Conservation (phyloP, 352 stramenopile species). For the Halophytophthora polymorphica region DNA sequence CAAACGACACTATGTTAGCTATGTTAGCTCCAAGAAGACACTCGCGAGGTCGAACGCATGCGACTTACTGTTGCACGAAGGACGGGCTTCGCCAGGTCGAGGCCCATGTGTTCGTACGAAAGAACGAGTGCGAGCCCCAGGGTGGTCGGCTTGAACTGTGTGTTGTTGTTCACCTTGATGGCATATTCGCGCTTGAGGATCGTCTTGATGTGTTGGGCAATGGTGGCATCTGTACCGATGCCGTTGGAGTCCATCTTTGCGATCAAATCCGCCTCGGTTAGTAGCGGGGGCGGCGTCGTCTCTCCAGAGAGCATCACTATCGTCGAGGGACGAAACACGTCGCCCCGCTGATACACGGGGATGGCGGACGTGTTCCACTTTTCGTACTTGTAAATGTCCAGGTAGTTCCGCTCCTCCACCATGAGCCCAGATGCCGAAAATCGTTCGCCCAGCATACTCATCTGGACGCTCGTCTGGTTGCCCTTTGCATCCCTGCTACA, state of each 20-base stretch:
- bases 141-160: slow-evolving; percentile 93
- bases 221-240: slow-evolving; percentile 95
- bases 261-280: slow-evolving; percentile 93
- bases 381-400: slow-evolving; percentile 96
- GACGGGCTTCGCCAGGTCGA: slow-evolving; percentile 95
- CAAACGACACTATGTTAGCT: slow-evolving; percentile 10
- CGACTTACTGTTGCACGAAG: slow-evolving; percentile 80
- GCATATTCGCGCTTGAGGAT: slow-evolving; percentile 98
- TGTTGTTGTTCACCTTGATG: slow-evolving; percentile 91
- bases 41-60: not conserved
- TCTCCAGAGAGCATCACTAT: slow-evolving; percentile 67
- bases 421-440: slow-evolving; percentile 90
- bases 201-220: slow-evolving; percentile 98
- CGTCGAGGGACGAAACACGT: slow-evolving; percentile 71
- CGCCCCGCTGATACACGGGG: slow-evolving; percentile 75
- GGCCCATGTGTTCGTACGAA: slow-evolving; percentile 92
- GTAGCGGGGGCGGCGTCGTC: slow-evolving; percentile 82
- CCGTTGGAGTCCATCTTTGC: slow-evolving; percentile 93
- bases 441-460: slow-evolving; percentile 83
- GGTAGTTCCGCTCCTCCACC: slow-evolving; percentile 91
- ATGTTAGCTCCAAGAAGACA: not conserved
- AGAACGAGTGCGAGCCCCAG: slow-evolving; percentile 89
- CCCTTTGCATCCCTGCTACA: slow-evolving; percentile 94
- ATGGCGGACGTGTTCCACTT: slow-evolving; percentile 88
- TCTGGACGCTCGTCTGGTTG: slow-evolving; percentile 85